A percentile compares a stretch with the other conserved stretches of the same genome.
phyloP scores from a whole-genome alignment of 257 asterid genomes.

The Solanum medicagineum region DNA sequence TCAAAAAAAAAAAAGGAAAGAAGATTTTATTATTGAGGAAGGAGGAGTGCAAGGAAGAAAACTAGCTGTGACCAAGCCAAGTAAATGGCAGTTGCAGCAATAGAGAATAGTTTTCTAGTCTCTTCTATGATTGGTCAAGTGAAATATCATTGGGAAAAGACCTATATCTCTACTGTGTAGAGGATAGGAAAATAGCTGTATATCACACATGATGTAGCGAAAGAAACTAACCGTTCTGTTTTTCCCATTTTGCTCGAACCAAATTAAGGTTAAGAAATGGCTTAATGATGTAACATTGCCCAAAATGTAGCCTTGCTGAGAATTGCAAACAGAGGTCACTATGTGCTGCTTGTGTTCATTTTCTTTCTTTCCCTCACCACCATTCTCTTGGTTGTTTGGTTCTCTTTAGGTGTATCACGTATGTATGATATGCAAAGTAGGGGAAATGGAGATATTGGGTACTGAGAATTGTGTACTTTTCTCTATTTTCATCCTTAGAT shows the following conservation, averaged over 20 bases:
- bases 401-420: background rate
- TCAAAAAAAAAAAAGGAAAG: background rate
- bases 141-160: background rate
- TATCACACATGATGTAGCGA: background rate
- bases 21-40: background rate
- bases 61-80: background rate
- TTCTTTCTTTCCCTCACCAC: background rate
- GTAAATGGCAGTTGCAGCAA: background rate
- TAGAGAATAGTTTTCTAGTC: background rate
- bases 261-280: background rate
- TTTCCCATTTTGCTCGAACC: background rate
- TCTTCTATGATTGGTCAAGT: background rate
- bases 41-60: background rate
- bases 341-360: background rate
- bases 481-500: background rate
- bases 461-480: background rate
- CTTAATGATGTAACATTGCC: background rate
- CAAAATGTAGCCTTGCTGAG: background rate
- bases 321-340: background rate
- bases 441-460: background rate
- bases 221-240: background rate
- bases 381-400: background rate
- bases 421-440: background rate
- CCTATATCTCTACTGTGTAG: background rate
- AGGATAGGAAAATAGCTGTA: background rate